Percentiles rank a stretch among this genome's conserved stretches.
Evolutionary conservation across 495 filamentous ascomycete species (phyloP).

Genomic region (Penicillium atrosanguineum): DNA sequence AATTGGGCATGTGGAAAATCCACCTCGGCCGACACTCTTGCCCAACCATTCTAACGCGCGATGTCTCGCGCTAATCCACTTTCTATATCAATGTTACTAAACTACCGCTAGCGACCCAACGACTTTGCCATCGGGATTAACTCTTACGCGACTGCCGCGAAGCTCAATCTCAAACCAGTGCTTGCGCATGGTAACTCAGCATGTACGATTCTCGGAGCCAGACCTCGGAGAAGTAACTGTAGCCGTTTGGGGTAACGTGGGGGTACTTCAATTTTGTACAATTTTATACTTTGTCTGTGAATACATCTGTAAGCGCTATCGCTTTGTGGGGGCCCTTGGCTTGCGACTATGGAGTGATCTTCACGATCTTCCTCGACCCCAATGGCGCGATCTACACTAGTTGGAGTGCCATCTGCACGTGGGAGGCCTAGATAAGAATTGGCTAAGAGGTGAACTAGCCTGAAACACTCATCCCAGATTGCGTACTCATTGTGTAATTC

Average conservation of each 20-base stretch:
- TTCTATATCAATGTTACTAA: background rate
- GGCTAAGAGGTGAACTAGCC: too few relatives aligned
- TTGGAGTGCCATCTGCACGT: background rate
- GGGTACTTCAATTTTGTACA: too few relatives aligned
- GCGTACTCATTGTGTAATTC: too few relatives aligned
- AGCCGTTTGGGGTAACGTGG: background rate
- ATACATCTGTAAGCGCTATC: background rate
- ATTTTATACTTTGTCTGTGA: too few relatives aligned
- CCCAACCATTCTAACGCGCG: background rate
- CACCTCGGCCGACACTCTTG: background rate
- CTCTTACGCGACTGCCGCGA: too few relatives aligned
- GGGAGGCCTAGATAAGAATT: too few relatives aligned
- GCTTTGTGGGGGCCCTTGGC: background rate
- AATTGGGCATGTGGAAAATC: conserved; percentile 4
- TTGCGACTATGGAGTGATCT: background rate
- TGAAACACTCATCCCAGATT: too few relatives aligned
- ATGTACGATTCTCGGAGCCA: background rate
- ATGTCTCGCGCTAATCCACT: background rate
- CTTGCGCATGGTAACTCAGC: too few relatives aligned
- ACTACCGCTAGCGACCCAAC: too few relatives aligned
- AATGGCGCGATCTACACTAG: background rate
- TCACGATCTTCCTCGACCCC: background rate
- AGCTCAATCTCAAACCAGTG: too few relatives aligned
- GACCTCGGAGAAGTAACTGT: too few relatives aligned
- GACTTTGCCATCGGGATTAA: too few relatives aligned